Base-by-base conservation (phyloP, 495 filamentous ascomycete genomes). In the Podospora pseudopauciseta region DNA sequence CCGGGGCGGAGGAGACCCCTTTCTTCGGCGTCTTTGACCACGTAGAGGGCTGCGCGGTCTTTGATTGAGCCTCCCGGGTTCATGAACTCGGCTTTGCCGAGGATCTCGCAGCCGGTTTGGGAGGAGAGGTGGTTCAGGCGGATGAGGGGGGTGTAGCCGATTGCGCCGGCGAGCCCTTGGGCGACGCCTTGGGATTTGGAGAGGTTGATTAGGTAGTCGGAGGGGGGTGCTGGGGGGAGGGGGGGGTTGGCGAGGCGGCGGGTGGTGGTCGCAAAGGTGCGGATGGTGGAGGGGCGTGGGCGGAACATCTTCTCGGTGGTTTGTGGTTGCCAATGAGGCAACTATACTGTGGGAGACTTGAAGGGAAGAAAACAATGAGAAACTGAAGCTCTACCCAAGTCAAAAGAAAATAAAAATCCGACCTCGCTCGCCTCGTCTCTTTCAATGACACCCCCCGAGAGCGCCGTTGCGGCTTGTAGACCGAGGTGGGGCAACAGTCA, bases 21-120 rank as follows among this genome's bases (percentile, higher is more conserved):
- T 76, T 96, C 90, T 78, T 99, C 96, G 63, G 95, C 96, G 81
- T 97, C 91, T 68, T 92, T 88, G 69, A 99, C 90, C 7, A 97
- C 91, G 81, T 94, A 99, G 11, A 97, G 85, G 2, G 95, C 95
- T 2, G 95, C 96, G 66, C 95, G 91, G 84, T 99, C 95, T 82
- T 99, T 99, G 73, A 99, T 91, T 67, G 89, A 93, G 32, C 95
- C 95, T 70, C 95, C 95, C 13, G 95, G 95, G 83, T 99, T 98
- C 84, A 96, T 95, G 81, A 99, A 99, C 74, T 99, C 95, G 67
- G 95, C 95, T 78, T 99, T 99, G 70, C 96, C 95, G 44, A 97
- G 89, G 61, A 99, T 83, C 70, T 96, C 90, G 84, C 96, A 98
- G 60, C 94, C 94, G 19, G 95, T 98, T 73, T 97, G 86, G 68